Evolutionary conservation across 768 basidiomycete genomes (phyloP).

Genomic region (Cystofilobasidium ferigula): DNA sequence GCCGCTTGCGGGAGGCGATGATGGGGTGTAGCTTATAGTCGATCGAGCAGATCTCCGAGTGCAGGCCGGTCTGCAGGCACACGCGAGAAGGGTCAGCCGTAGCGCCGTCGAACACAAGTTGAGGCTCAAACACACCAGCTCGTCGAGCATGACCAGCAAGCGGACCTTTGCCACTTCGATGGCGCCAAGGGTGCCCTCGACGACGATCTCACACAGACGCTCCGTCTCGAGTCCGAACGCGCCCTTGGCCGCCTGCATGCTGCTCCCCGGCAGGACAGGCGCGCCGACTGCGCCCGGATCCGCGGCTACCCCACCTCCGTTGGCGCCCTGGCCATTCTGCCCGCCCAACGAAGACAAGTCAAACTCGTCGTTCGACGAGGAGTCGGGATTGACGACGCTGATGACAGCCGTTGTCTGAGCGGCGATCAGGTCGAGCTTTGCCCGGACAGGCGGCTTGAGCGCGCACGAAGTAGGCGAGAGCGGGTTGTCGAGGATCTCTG

Average conservation of each 20-base stretch:
- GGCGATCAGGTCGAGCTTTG: constrained; percentile 85
- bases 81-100: background rate
- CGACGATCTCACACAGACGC: constrained; percentile 79
- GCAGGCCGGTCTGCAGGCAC: constrained; percentile 62
- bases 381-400: constrained; percentile 52
- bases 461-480: constrained; percentile 47
- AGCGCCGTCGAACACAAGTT: no score
- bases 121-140: constrained; percentile 56
- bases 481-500: constrained; percentile 75
- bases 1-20: constrained; percentile 77
- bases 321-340: constrained; percentile 17
- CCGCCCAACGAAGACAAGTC: constrained; percentile 40
- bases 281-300: constrained; percentile 17
- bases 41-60: constrained; percentile 82
- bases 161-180: constrained; percentile 85
- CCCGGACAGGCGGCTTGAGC: constrained; percentile 69
- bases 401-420: constrained; percentile 85
- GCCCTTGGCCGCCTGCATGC: constrained; percentile 40
- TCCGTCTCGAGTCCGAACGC: constrained; percentile 82
- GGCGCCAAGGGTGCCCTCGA: constrained; percentile 72
- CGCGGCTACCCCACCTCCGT: constrained; percentile 27
- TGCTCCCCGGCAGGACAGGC: constrained; percentile 55
- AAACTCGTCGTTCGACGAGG: background rate
- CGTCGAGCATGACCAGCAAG: constrained; percentile 84
- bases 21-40: constrained; percentile 89